Evolutionary conservation across 225 moss, liverwort and hornwort genomes (phyloP).

Genomic region (Pleurozium schreberi): DNA sequence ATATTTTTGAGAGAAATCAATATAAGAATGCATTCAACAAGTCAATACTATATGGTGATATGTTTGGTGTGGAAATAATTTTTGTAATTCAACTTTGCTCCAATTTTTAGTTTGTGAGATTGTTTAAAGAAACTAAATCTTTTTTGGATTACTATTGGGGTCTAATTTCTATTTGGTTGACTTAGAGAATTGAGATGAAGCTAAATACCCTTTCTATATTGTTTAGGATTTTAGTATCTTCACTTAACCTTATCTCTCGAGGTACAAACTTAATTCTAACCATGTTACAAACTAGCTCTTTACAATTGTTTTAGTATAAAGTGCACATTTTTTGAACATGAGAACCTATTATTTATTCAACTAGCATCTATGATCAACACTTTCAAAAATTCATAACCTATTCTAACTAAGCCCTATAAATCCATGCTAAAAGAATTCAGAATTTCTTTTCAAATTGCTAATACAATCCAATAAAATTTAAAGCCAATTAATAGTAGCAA

Average conservation of each 20-base stretch:
- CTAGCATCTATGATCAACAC: not conserved
- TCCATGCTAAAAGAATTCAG: not conserved
- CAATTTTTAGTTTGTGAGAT: not conserved
- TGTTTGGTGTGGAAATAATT: not conserved
- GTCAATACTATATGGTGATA: not conserved
- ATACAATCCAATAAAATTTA: fast-evolving
- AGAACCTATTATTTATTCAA: no score
- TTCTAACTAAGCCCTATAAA: not conserved
- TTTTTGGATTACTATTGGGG: fast-evolving
- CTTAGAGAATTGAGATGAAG: no score
- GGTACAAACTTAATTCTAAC: no score
- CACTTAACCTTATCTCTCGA: not conserved
- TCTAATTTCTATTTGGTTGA: fast-evolving
- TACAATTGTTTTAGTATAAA: not conserved
- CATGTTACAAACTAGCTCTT: not conserved
- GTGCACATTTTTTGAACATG: not conserved
- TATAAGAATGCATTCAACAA: not conserved
- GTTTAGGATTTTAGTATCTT: not conserved
- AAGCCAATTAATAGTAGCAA: not conserved
- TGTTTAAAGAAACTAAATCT: not conserved
- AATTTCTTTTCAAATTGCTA: not conserved
- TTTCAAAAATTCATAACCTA: not conserved
- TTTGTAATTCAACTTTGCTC: not conserved
- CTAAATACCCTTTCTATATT: not conserved
- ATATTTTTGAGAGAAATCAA: not conserved